phyloP scores from a whole-genome alignment of 352 stramenopile genomes.

The Phytophthora sp. region DNA sequence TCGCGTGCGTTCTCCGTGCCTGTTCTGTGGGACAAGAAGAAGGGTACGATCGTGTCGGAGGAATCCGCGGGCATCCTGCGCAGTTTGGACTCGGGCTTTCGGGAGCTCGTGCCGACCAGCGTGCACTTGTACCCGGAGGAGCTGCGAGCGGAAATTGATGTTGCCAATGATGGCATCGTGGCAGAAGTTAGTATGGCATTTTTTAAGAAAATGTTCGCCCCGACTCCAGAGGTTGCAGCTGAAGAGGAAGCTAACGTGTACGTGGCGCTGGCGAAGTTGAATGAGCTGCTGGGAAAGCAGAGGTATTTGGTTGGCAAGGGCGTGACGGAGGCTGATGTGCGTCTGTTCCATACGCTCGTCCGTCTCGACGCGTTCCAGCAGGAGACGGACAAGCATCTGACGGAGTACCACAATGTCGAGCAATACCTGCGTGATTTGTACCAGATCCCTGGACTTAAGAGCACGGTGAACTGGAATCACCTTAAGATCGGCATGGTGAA shows the following conservation, averaged over 20 bases:
- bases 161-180: constrained; percentile 1
- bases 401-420: constrained; percentile 57
- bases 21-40: no score
- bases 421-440: constrained; percentile 73
- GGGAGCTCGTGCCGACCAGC: no score
- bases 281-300: constrained; percentile 23
- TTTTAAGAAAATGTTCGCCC: neutral
- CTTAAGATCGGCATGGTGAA: constrained; percentile 90
- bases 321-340: no score
- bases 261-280: neutral
- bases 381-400: constrained; percentile 42
- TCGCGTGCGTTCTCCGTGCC: no score
- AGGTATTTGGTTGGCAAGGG: constrained; percentile 33
- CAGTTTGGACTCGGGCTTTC: no score
- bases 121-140: no score
- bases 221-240: neutral
- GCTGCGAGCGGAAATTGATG: neutral
- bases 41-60: no score
- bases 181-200: neutral
- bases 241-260: neutral
- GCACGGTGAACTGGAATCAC: constrained; percentile 88
- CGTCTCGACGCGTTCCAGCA: constrained; percentile 41
- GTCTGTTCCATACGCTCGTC: no score
- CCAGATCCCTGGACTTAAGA: constrained; percentile 73
- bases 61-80: no score